Percentiles rank a stretch among this genome's conserved stretches.
phyloP scores from a whole-genome alignment of 2,329 filamentous ascomycete species.

The Basipetospora sp. region DNA sequence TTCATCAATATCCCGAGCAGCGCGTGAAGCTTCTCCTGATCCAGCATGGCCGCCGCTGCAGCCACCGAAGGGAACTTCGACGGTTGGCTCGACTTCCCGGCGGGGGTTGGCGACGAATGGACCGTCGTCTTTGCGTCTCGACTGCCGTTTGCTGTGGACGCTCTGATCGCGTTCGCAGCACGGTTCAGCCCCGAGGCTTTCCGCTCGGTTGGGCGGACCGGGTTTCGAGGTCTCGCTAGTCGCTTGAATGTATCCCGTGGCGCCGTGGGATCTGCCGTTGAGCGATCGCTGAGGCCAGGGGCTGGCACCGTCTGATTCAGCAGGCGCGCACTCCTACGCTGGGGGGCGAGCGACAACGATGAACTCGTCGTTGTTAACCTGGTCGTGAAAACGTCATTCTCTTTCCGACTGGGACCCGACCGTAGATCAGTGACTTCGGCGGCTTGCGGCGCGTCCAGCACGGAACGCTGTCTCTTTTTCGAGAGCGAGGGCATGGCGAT shows the following conservation, averaged over 20 bases:
- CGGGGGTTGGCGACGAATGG: slow-evolving; percentile 2
- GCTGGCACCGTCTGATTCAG: slow-evolving; percentile 6
- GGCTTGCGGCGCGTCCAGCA: slow-evolving; percentile 2
- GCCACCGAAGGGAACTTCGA: slow-evolving; percentile 2
- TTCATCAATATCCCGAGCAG: slow-evolving; percentile 8
- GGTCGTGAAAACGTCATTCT: slow-evolving; percentile 7
- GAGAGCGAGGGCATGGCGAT: slow-evolving; percentile 1
- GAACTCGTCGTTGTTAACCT: slow-evolving; percentile 6
- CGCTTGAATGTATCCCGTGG: slow-evolving; percentile 4
- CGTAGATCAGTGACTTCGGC: slow-evolving; percentile 1
- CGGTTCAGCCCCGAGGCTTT: slow-evolving; percentile 3
- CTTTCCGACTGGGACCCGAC: slow-evolving; percentile 2
- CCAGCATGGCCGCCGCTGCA: slow-evolving; percentile 1
- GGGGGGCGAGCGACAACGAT: slow-evolving; percentile 5
- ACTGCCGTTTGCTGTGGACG: neutral
- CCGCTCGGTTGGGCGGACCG: slow-evolving; percentile 3
- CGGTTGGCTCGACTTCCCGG: slow-evolving; percentile 1
- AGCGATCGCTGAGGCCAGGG: slow-evolving; percentile 3
- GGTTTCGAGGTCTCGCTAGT: slow-evolving; percentile 2
- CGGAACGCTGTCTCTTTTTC: slow-evolving; percentile 6
- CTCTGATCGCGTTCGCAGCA: slow-evolving; percentile 1
- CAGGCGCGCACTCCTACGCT: slow-evolving; percentile 10
- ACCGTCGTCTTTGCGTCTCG: slow-evolving; percentile 2
- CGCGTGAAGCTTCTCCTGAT: slow-evolving; percentile 6
- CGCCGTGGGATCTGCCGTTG: slow-evolving; percentile 1